These are phyloP conservation scores for Rugonectria rugulosa DNA, from an alignment of 2,329 filamentous ascomycete genomes.

Conservation along the genomic window DNA sequence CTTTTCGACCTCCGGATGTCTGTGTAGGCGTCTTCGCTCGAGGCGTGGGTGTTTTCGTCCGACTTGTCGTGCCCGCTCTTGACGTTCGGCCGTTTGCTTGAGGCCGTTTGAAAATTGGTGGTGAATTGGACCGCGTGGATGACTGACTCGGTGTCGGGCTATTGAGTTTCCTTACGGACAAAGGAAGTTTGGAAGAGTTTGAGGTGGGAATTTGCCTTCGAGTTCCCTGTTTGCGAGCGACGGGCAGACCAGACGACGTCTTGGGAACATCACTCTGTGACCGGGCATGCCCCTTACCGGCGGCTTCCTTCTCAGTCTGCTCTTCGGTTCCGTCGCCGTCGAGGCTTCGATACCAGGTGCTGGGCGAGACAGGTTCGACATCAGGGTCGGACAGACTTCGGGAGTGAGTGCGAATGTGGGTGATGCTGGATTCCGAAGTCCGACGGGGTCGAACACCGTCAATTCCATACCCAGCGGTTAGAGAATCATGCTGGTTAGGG, in stretches of 20 bases:
- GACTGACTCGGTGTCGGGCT: conserved; percentile 57
- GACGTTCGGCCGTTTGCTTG: conserved; percentile 51
- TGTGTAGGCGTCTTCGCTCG: conserved; percentile 55
- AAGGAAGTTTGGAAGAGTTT: conserved; percentile 52
- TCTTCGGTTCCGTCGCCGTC: conserved; percentile 35
- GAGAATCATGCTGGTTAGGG: conserved; percentile 62
- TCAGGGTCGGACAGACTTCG: conserved; percentile 65
- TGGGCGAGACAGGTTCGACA: conserved; percentile 68
- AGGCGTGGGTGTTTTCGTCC: conserved; percentile 51
- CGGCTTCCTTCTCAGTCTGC: conserved; percentile 31
- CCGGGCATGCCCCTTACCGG: conserved; percentile 51
- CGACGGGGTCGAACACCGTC: conserved; percentile 60
- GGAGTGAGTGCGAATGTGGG: conserved; percentile 58
- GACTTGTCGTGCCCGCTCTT: conserved; percentile 46
- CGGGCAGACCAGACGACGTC: conserved; percentile 42
- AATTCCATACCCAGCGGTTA: conserved; percentile 68
- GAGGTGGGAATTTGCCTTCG: conserved; percentile 34
- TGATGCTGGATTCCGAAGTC: conserved; percentile 76
- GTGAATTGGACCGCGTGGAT: conserved; percentile 65
- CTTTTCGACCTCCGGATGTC: conserved; percentile 46
- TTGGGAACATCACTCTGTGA: conserved; percentile 68
- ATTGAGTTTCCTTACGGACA: conserved; percentile 55
- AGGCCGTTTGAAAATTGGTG: conserved; percentile 54
- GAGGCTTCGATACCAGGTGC: conserved; percentile 67
- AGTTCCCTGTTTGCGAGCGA: conserved; percentile 43